Conservation (phyloP, 2,329 filamentous ascomycete genomes). For the Xylariaceae sp. region DNA sequence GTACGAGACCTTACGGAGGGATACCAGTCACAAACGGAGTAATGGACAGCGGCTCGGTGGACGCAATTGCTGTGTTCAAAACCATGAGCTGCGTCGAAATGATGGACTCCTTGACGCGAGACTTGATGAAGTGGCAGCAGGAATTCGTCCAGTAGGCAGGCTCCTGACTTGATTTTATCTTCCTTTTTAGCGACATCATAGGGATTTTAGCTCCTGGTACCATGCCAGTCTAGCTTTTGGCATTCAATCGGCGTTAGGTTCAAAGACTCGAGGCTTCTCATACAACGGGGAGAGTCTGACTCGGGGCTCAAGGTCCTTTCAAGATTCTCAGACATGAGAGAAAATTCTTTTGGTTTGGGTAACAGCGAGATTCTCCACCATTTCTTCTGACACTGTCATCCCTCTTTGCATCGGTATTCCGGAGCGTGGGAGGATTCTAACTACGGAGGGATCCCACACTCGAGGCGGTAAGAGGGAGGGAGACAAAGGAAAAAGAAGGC, state of each 20-base stretch:
- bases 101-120: constrained; percentile 80
- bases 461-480: neutral
- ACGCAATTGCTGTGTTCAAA: constrained; percentile 52
- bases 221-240: constrained; percentile 16
- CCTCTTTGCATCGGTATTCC: neutral
- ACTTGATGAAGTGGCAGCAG: constrained; percentile 81
- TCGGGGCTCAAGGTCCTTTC: constrained; percentile 2
- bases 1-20: constrained; percentile 17
- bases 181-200: constrained; percentile 10
- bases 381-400: neutral
- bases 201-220: constrained; percentile 17
- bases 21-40: constrained; percentile 25
- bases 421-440: neutral
- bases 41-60: constrained; percentile 30
- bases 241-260: constrained; percentile 25
- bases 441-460: neutral
- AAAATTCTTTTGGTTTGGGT: neutral
- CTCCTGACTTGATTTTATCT: constrained; percentile 7
- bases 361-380: neutral
- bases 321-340: neutral
- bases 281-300: constrained; percentile 7
- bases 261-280: constrained; percentile 3
- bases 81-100: constrained; percentile 75
- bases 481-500: neutral
- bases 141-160: constrained; percentile 46